A percentile compares a stretch with the other conserved stretches of the same genome.
Conservation (phyloP, 768 basidiomycete species). For the Mrakia hoshinonis region DNA sequence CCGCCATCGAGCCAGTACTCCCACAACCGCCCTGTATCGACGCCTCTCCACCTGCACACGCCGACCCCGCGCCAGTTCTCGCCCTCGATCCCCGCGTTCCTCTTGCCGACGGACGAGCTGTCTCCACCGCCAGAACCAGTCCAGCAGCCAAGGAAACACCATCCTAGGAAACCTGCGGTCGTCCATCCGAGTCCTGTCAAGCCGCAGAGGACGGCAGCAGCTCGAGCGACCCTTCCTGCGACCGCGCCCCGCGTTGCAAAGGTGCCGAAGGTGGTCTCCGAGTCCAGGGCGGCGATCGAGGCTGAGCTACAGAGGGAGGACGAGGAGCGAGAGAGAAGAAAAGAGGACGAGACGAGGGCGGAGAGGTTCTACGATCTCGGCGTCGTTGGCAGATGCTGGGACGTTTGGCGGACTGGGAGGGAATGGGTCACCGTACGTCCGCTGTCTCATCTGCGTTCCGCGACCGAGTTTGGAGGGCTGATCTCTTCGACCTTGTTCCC, state of each 20-base stretch:
- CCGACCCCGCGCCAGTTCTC: conserved; percentile 7
- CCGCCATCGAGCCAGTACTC: neutral
- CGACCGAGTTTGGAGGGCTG: no score
- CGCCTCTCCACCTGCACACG: conserved; percentile 9
- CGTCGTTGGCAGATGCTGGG: conserved; percentile 62
- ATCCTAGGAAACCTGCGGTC: no score
- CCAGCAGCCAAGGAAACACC: neutral
- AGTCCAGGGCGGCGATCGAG: conserved; percentile 22
- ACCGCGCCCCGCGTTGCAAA: neutral
- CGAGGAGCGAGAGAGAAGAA: conserved; percentile 18
- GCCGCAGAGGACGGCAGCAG: no score
- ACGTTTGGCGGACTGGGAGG: conserved; percentile 63
- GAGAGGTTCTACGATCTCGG: conserved; percentile 58
- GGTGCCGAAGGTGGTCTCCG: conserved; percentile 11
- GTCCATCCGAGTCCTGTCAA: no score
- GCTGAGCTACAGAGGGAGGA: conserved; percentile 23
- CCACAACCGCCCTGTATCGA: neutral
- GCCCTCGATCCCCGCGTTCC: conserved; percentile 7
- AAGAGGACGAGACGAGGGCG: conserved; percentile 52
- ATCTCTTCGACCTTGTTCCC: conserved; percentile 27
- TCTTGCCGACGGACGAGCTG: neutral
- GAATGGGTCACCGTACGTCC: conserved; percentile 63
- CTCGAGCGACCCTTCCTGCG: neutral
- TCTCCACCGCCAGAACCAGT: neutral
- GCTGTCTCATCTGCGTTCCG: conserved; percentile 13